A percentile compares a stretch with the other conserved stretches of the same genome.
phyloP scores from a whole-genome alignment of 1,284 basidiomycete species.

The Melampsora larici-populina region DNA sequence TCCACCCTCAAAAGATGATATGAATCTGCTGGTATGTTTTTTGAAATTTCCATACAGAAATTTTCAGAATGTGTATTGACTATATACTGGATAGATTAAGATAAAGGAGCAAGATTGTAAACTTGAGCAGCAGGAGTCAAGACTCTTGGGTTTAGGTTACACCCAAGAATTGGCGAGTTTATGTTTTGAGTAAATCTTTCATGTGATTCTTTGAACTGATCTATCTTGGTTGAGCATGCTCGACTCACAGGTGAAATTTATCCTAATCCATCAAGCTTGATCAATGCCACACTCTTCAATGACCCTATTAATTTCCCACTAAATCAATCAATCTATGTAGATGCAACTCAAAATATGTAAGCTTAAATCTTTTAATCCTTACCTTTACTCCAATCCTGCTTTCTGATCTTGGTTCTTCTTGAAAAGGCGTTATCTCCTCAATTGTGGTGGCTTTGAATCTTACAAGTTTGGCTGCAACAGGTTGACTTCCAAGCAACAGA shows the following conservation, averaged over 20 bases:
- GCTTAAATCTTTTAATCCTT: no score
- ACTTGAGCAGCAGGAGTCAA: no score
- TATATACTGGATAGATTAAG: no score
- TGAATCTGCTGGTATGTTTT: no score
- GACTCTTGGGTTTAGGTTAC: constrained; percentile 56
- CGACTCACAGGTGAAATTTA: constrained; percentile 73
- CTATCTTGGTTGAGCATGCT: constrained; percentile 58
- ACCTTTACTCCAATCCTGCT: constrained; percentile 50
- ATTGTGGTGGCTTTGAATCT: constrained; percentile 63
- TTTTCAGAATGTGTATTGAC: no score
- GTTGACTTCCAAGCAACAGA: constrained; percentile 68
- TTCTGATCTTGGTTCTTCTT: constrained; percentile 46
- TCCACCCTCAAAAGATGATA: no score
- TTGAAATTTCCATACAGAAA: no score
- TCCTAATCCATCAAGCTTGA: constrained; percentile 65
- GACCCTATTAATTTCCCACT: constrained; percentile 73
- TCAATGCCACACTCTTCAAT: constrained; percentile 72
- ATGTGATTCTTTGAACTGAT: background rate
- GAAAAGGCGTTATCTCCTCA: constrained; percentile 47
- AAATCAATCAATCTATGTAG: constrained; percentile 73
- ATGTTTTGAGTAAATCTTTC: background rate
- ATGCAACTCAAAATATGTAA: constrained; percentile 68
- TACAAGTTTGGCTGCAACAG: constrained; percentile 65
- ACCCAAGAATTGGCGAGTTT: constrained; percentile 54
- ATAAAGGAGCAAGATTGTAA: no score